Percentiles rank a stretch among this genome's conserved stretches.
Conservation (phyloP, 176 grass and related monocot genomes). For the Microstegium vimineum region DNA sequence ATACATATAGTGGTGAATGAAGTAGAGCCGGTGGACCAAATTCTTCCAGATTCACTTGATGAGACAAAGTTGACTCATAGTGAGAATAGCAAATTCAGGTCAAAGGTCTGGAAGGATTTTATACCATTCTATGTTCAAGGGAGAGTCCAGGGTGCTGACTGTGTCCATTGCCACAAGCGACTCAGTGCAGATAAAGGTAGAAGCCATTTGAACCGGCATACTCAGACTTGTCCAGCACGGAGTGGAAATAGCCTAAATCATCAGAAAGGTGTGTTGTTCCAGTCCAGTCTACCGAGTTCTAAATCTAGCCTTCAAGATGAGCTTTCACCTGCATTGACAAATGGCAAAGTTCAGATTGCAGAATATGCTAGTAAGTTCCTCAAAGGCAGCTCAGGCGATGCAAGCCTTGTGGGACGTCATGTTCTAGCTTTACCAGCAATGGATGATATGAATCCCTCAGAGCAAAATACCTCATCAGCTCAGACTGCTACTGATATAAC, state of each 20-base stretch:
- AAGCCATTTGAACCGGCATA: slow-evolving; percentile 46
- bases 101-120: slow-evolving; percentile 53
- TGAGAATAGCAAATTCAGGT: slow-evolving; percentile 46
- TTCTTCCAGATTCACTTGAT: slow-evolving; percentile 43
- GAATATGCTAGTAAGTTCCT: slow-evolving; percentile 47
- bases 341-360: slow-evolving; percentile 58
- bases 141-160: slow-evolving; percentile 48
- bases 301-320: slow-evolving; percentile 43
- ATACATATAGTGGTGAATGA: slow-evolving; percentile 22
- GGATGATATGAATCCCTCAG: not conserved
- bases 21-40: slow-evolving; percentile 19
- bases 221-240: slow-evolving; percentile 34
- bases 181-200: slow-evolving; percentile 48
- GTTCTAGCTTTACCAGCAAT: slow-evolving; percentile 48
- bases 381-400: not conserved
- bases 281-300: slow-evolving; percentile 22
- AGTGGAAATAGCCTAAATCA: slow-evolving; percentile 25
- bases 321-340: slow-evolving; percentile 55
- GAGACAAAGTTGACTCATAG: slow-evolving; percentile 27
- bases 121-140: slow-evolving; percentile 43
- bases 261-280: slow-evolving; percentile 18
- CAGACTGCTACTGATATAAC: slow-evolving; percentile 13
- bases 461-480: slow-evolving; percentile 19
- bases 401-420: slow-evolving; percentile 11
- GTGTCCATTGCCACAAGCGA: slow-evolving; percentile 46